Base-by-base conservation (phyloP, 2,329 filamentous ascomycete genomes). In the Aspergillus tanneri region DNA sequence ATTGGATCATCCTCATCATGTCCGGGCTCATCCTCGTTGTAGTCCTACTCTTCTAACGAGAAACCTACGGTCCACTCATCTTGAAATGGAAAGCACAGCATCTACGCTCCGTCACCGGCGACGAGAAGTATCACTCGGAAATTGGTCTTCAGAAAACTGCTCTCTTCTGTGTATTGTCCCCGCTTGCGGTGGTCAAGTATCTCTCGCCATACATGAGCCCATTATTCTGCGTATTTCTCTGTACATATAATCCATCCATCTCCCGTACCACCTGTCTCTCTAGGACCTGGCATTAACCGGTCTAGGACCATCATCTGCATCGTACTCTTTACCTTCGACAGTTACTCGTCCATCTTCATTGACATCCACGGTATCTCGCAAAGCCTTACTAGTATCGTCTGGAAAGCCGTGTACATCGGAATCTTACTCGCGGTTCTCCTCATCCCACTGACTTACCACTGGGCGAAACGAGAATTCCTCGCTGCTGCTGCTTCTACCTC, bases 261-360 rank as follows among this genome's bases (percentile, higher is more conserved):
- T 23, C 32, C 25, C 28, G 28, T 36, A 34, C 34, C 22, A 19
- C 34, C 64, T 8, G 52, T 62, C 38, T 56, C 57, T 1, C 40
- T 66, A n/a, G n/a, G n/a, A n/a, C n/a, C n/a, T n/a, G n/a, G n/a
- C n/a, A n/a, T n/a, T n/a, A n/a, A n/a, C n/a, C n/a, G n/a, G 2
- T 68, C 67, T 38, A 38, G 67, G 39, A 54, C 53, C 6, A 28
- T 68, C 2, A 41, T 68, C 5, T 68, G 66, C 44, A 59, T 67
- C 22, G 52, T 67, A 5, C 53, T 68, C 0, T 68, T 66, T 39
- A 63, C 60, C 4, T 68, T 67, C 43, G 23, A 43, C 11, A 46
- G 44, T 3, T 79, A 77, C 56, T 68, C 72, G 12, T 78, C 71
- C 59, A 74, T 79, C 53, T 80, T 81, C 60, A 64, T 66, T 16